phyloP scores from a whole-genome alignment of 2,329 filamentous ascomycete genomes.

The Aspergillaceae sp. region DNA sequence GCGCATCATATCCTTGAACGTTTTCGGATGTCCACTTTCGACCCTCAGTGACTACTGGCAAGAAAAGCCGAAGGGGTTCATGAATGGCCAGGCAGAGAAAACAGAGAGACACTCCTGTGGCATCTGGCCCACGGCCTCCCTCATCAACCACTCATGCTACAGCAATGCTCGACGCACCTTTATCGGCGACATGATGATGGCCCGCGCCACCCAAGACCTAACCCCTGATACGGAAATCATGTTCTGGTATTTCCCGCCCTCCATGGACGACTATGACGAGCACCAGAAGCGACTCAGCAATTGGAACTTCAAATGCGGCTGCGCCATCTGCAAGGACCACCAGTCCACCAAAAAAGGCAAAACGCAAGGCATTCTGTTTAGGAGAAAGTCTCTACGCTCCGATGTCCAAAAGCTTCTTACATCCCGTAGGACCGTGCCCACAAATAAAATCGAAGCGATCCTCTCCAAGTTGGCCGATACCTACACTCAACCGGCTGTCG shows the following conservation, averaged over 20 bases:
- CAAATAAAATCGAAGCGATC: slow-evolving; percentile 7
- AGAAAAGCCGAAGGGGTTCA: not conserved
- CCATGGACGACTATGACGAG: slow-evolving; percentile 1
- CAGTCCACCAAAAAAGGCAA: not conserved
- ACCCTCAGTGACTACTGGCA: slow-evolving; percentile 5
- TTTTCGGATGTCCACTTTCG: slow-evolving; percentile 32
- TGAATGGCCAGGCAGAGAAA: not conserved
- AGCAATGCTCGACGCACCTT: slow-evolving; percentile 42
- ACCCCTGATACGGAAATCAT: slow-evolving; percentile 39
- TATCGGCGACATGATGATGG: slow-evolving; percentile 47
- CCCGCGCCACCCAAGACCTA: slow-evolving; percentile 42
- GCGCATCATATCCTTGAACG: slow-evolving; percentile 37
- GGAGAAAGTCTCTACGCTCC: not conserved
- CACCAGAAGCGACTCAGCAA: slow-evolving; percentile 4
- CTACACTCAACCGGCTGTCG: slow-evolving; percentile 13
- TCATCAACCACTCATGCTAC: slow-evolving; percentile 47
- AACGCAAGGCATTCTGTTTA: no score
- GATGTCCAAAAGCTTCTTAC: not conserved
- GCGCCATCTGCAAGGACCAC: slow-evolving; percentile 15
- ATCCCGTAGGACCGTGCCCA: not conserved
- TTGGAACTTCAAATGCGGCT: slow-evolving; percentile 20
- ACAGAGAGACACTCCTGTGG: slow-evolving; percentile 26
- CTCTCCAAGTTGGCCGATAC: slow-evolving; percentile 11
- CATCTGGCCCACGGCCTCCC: slow-evolving; percentile 42
- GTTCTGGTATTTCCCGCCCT: slow-evolving; percentile 30